phyloP scores from a whole-genome alignment of 2,329 filamentous ascomycete genomes.

The Penicillium oxalicum region DNA sequence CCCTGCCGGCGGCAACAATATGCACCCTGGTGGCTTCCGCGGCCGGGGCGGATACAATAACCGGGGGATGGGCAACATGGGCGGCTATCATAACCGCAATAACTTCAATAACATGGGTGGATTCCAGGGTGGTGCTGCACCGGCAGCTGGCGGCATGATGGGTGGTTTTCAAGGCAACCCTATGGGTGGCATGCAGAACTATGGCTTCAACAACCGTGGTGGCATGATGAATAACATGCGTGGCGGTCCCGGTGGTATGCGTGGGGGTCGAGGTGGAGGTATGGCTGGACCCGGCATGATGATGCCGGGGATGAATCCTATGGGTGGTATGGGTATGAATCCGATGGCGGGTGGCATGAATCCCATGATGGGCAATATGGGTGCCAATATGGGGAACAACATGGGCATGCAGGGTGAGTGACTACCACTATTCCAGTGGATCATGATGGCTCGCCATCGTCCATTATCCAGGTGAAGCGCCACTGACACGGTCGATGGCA shows the following conservation, averaged over 20 bases:
- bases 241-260: conserved; percentile 53
- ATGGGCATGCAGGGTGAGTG: conserved; percentile 45
- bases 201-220: conserved; percentile 48
- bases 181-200: conserved; percentile 49
- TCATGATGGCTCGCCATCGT: background rate
- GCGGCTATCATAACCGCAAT: conserved; percentile 12
- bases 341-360: conserved; percentile 53
- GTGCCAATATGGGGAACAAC: conserved; percentile 22
- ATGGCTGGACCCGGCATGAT: conserved; percentile 54
- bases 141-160: conserved; percentile 43
- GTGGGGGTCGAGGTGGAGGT: conserved; percentile 50
- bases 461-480: no score
- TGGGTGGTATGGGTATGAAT: conserved; percentile 51
- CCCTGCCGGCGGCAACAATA: conserved; percentile 39
- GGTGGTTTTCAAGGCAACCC: conserved; percentile 39
- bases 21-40: conserved; percentile 47
- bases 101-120: conserved; percentile 45
- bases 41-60: conserved; percentile 46
- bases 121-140: conserved; percentile 42
- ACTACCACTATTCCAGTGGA: conserved; percentile 4
- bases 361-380: conserved; percentile 50
- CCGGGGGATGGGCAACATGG: conserved; percentile 19
- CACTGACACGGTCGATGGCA: conserved; percentile 16
- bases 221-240: conserved; percentile 51
- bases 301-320: conserved; percentile 49